Base-by-base conservation (phyloP, 2,329 filamentous ascomycete species). In the Karstenula rhodostoma region DNA sequence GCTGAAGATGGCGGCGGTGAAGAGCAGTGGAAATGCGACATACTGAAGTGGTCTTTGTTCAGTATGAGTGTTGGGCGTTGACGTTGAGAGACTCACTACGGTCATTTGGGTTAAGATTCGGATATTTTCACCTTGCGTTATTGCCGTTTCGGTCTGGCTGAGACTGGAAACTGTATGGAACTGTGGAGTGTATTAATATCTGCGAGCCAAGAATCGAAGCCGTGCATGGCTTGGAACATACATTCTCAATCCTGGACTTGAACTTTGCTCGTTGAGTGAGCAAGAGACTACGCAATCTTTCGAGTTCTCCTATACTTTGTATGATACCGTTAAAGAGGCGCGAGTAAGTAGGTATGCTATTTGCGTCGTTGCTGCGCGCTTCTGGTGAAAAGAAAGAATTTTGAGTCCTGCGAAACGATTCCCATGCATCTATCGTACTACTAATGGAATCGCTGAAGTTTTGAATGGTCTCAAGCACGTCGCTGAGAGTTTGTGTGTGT, bases 381-480 rank as follows among this genome's bases (percentile, higher is more conserved):
- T 61, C 57, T 12, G 17, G 44, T 4, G 58, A 61, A 47, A 69
- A 67, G 9, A 61, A 50, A 0, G 53, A 51, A 1, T 64, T 57
- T n/a, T 64, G 60, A 4, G 32, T 61, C 12, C 51, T 53, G 12
- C 49, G 54, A 43, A 67, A 67, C 7, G 47, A 51, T 4, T 56
- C 54, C 67, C 67, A 69, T 10, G 63, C 56, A 22, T 65, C 63
- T 2, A 64, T 48, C 9, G 60, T 65, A 19, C 55, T 57, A 19
- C 54, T 49, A 2, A 67, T 57, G 37, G 48, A 62, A 33, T 64
- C 63, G 8, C 57, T 48, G 33, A 67, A 67, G 2, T 58, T 61
- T 15, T 69, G 67, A 15, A 64, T 63, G 1, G 59, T 67, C n/a
- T 60, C 62, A 4, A 67, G 66, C 9, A 67, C 62, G 22, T 64